Conservation (phyloP, 176 grass and related monocot species). For the Pharus latifolius region DNA sequence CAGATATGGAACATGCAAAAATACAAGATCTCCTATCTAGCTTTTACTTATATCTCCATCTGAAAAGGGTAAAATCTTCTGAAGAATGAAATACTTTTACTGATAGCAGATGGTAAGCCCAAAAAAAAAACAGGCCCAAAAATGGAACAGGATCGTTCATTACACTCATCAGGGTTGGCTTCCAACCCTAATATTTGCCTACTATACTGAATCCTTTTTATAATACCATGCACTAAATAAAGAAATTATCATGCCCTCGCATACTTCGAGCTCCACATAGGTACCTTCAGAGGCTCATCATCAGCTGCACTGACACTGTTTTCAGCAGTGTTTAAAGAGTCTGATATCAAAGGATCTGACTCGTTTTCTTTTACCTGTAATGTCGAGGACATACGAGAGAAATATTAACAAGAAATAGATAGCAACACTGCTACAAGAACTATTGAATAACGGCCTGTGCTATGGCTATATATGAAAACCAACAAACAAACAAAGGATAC, state of each 20-base stretch:
- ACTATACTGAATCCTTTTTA: constrained; percentile 45
- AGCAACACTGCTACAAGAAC: neutral
- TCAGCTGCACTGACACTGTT: constrained; percentile 23
- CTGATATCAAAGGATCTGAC: constrained; percentile 45
- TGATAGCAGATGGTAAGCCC: neutral
- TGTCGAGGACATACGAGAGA: neutral
- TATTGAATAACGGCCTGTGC: neutral
- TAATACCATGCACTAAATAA: constrained; percentile 6
- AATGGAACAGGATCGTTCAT: constrained; percentile 30
- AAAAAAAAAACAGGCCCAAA: constrained; percentile 21
- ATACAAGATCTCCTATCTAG: constrained; percentile 38
- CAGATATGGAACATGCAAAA: constrained; percentile 29
- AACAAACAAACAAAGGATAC: neutral
- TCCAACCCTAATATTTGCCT: constrained; percentile 49
- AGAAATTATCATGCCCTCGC: constrained; percentile 34
- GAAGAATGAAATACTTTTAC: constrained; percentile 38
- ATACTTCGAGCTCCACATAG: constrained; percentile 79
- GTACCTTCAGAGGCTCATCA: constrained; percentile 61
- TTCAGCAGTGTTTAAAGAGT: constrained; percentile 54
- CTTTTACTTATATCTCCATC: constrained; percentile 28
- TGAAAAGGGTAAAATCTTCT: constrained; percentile 20
- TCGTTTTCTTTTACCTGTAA: constrained; percentile 51
- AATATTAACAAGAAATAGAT: neutral
- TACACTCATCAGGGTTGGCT: constrained; percentile 45
- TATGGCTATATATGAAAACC: neutral